Percentiles rank a stretch among this genome's conserved stretches.
Conservation (phyloP, 1,139 yeast genomes). For the Sugiyamaella novakii region DNA sequence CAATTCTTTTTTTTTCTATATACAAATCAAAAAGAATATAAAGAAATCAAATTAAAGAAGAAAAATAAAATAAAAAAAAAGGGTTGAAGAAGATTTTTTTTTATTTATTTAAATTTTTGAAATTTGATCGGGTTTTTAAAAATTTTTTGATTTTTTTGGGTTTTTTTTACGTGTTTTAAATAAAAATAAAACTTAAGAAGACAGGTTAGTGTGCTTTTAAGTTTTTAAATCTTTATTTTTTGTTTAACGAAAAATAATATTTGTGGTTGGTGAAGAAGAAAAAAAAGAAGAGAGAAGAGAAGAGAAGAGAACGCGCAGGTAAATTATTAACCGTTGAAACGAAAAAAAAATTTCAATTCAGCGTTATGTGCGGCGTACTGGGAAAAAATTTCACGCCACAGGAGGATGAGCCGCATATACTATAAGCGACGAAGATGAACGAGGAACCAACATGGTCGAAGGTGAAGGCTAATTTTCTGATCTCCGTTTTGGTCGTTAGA, state of each 20-base stretch:
- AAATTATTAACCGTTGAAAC: too few species aligned
- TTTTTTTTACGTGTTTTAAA: conserved; percentile 23
- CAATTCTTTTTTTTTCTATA: conserved; percentile 10
- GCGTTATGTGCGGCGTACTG: conserved; percentile 14
- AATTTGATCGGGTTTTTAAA: conserved; percentile 17
- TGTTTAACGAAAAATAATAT: conserved; percentile 8
- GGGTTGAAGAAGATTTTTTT: neutral
- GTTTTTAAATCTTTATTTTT: conserved; percentile 11
- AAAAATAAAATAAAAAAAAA: conserved; percentile 1
- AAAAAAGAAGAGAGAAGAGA: conserved; percentile 16
- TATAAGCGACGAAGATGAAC: too few species aligned
- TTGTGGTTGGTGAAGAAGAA: conserved; percentile 6
- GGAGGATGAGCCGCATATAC: too few species aligned
- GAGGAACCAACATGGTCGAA: too few species aligned
- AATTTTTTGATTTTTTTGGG: conserved; percentile 28
- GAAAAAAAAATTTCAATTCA: neutral
- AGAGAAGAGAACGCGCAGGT: neutral
- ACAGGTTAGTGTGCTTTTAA: conserved; percentile 3
- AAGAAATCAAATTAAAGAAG: conserved; percentile 3
- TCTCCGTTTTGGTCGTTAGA: too few species aligned
- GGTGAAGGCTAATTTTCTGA: too few species aligned
- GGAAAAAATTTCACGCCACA: conserved; percentile 12
- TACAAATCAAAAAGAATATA: neutral
- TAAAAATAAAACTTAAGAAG: conserved; percentile 14
- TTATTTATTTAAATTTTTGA: conserved; percentile 1